Base-by-base conservation (phyloP, 306 rosid species). In the Acacia crassicarpa region DNA sequence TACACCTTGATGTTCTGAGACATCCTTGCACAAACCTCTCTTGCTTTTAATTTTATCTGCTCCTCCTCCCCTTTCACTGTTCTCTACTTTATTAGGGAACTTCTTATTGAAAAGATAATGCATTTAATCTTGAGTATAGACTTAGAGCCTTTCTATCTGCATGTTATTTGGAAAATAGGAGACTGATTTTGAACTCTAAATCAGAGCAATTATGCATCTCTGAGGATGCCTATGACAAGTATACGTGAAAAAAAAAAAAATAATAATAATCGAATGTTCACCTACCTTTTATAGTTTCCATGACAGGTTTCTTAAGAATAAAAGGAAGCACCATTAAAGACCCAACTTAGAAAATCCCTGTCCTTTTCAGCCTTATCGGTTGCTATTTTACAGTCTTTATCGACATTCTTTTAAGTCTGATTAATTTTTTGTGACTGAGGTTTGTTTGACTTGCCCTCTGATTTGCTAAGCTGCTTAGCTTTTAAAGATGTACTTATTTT, bases 61-160 rank as follows among this genome's bases (percentile, higher is more conserved):
- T 58, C 6, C 44, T 16, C 23, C 44, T 16, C 44, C 13, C 23
- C 16, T 16, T 16, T 20, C 13, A 6, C 22, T 22, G 14, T 27
- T 9, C 63, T 58, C 30, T 58, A 53, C 61, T 54, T 17, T 51
- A 56, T 56, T n/a, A 20, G 27, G 27, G 27, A 56, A 7, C 62
- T 56, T 4, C 54, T 14, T 19, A 20, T 56, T n/a, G 25, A 7
- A 19, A n/a, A 8, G 4, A 14, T 5, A 27, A 14, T 51, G 56
- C 80, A 9, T 30, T 78, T 51, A 62, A 40, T 83, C 32, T 72
- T 9, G 44, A 66, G 5, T 13, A 17, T 78, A 63, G 75, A 54
- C 72, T 66, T n/a, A 32, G 12, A 71, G 53, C 33, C 41, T 74
- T 75, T 48, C 49, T 43, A 7, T 62, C 66, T 11, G n/a, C 48